Conservation (phyloP, 2,329 filamentous ascomycete species). For the Exophiala lecanii-corni region DNA sequence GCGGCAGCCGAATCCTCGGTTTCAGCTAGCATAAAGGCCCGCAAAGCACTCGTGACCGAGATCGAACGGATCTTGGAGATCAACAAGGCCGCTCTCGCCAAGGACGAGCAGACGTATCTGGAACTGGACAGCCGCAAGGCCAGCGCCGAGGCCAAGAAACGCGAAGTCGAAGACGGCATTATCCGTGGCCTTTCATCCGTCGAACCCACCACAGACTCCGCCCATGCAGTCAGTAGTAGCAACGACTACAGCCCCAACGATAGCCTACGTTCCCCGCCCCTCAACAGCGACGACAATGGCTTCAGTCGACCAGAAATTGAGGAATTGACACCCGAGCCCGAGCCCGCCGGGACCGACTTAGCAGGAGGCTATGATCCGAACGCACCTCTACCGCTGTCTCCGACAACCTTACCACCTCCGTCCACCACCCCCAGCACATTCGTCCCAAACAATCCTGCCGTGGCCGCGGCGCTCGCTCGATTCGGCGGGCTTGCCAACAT, state of each 20-base stretch:
- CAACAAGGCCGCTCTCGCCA: constrained; percentile 64
- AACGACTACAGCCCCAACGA: constrained; percentile 35
- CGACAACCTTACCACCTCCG: background rate
- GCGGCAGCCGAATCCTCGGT: constrained; percentile 86
- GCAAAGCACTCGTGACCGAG: constrained; percentile 69
- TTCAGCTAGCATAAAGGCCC: constrained; percentile 81
- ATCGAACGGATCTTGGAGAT: constrained; percentile 76
- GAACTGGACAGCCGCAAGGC: constrained; percentile 63
- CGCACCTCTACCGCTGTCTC: background rate
- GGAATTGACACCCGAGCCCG: constrained; percentile 25
- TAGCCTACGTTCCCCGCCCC: constrained; percentile 1
- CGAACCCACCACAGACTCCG: constrained; percentile 45
- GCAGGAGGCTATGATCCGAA: background rate
- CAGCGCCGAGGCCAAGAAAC: constrained; percentile 75
- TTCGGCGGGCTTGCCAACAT: constrained; percentile 6
- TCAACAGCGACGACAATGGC: constrained; percentile 8
- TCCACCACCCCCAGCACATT: background rate
- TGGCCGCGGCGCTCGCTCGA: constrained; percentile 22
- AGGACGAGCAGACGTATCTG: constrained; percentile 63
- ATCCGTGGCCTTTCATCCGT: constrained; percentile 73
- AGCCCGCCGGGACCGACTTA: too few species aligned
- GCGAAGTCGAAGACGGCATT: constrained; percentile 84
- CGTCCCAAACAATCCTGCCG: constrained; percentile 19
- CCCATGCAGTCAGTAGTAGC: constrained; percentile 31
- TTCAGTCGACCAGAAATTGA: constrained; percentile 24